These are phyloP conservation scores for Croton setiger DNA, from an alignment of 441 rosid species.

Conservation along the genomic window DNA sequence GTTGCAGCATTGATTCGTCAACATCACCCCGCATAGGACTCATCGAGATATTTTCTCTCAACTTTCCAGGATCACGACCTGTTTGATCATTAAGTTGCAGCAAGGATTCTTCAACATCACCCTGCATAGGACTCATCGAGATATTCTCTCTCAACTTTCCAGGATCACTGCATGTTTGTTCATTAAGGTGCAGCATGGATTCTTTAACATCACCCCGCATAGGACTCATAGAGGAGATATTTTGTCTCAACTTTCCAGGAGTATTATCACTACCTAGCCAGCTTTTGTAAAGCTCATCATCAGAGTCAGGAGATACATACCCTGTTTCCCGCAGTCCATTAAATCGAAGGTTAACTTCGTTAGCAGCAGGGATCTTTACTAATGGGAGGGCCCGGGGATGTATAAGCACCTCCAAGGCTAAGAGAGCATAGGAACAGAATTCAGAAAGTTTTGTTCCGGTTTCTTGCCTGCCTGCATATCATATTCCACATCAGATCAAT, in stretches of 20 bases:
- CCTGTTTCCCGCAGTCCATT: slow-evolving; percentile 26
- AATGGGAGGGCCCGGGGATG: slow-evolving; percentile 78
- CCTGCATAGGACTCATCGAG: slow-evolving; percentile 12
- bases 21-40: slow-evolving; percentile 18
- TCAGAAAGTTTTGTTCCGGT: slow-evolving; percentile 51
- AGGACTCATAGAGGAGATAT: slow-evolving; percentile 6
- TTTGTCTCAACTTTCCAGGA: slow-evolving; percentile 19
- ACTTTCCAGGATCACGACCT: slow-evolving; percentile 16
- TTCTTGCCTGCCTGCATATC: slow-evolving; percentile 54
- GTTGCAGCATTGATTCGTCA: slow-evolving; percentile 24
- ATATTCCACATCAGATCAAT: neutral
- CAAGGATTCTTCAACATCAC: slow-evolving; percentile 24
- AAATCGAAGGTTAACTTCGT: slow-evolving; percentile 25
- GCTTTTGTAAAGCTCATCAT: slow-evolving; percentile 37
- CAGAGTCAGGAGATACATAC: slow-evolving; percentile 25
- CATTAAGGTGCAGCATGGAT: slow-evolving; percentile 18
- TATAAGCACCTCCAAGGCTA: slow-evolving; percentile 73
- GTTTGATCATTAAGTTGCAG: slow-evolving; percentile 16
- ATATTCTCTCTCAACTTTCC: slow-evolving; percentile 27
- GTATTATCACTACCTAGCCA: slow-evolving; percentile 39
- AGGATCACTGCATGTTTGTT: neutral
- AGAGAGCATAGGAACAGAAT: slow-evolving; percentile 68
- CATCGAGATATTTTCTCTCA: slow-evolving; percentile 24
- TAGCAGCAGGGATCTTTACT: slow-evolving; percentile 35
- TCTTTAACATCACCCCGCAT: slow-evolving; percentile 26